phyloP scores from a whole-genome alignment of 1,284 basidiomycete genomes.

The Leccinum griseonigrum region DNA sequence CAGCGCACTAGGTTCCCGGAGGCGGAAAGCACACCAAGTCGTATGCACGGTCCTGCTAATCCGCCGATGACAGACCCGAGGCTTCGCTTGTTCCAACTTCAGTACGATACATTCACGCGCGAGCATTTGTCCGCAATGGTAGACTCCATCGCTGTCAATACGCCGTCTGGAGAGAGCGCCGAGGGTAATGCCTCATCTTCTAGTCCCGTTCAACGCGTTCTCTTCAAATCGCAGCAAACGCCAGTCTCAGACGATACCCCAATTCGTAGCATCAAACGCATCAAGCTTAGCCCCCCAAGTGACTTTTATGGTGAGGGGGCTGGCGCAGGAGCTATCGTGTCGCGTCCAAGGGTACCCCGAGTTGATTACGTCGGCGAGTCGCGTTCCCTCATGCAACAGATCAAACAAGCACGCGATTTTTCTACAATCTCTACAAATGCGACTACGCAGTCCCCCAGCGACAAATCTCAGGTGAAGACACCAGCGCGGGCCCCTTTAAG shows the following conservation, averaged over 20 bases:
- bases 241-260: slow-evolving; percentile 42
- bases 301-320: slow-evolving; percentile 51
- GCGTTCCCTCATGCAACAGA: slow-evolving; percentile 69
- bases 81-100: slow-evolving; percentile 84
- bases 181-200: slow-evolving; percentile 43
- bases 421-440: slow-evolving; percentile 66
- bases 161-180: slow-evolving; percentile 54
- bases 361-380: slow-evolving; percentile 75
- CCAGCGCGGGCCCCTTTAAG: background rate
- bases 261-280: slow-evolving; percentile 69
- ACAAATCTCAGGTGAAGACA: slow-evolving; percentile 11
- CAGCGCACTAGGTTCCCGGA: slow-evolving; percentile 40
- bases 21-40: slow-evolving; percentile 56
- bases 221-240: slow-evolving; percentile 45
- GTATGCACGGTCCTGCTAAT: slow-evolving; percentile 32
- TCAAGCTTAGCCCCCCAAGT: slow-evolving; percentile 63
- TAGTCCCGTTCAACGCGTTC: slow-evolving; percentile 38
- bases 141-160: slow-evolving; percentile 82
- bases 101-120: slow-evolving; percentile 92
- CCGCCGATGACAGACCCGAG: slow-evolving; percentile 64
- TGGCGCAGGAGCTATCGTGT: slow-evolving; percentile 46
- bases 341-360: slow-evolving; percentile 44
- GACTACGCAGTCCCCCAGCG: slow-evolving; percentile 31
- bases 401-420: slow-evolving; percentile 69
- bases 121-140: slow-evolving; percentile 90